Conservation (phyloP, 345 rosid species). For the Bruguiera parviflora region DNA sequence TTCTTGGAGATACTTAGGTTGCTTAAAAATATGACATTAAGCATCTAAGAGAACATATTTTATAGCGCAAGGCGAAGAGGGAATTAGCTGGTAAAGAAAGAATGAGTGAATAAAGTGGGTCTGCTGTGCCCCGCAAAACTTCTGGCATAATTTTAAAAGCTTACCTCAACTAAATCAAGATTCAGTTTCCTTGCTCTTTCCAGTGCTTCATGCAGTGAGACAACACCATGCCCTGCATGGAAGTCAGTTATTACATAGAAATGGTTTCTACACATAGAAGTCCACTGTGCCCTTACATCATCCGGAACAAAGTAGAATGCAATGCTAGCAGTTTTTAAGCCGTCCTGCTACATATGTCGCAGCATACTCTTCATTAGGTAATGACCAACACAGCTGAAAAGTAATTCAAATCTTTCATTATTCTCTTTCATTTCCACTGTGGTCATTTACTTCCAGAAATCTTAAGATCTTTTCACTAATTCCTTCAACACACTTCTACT, state of each 20-base stretch:
- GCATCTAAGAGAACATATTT: neutral
- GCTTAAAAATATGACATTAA: neutral
- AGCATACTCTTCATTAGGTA: neutral
- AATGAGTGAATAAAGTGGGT: too few species aligned
- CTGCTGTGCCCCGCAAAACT: neutral
- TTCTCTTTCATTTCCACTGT: neutral
- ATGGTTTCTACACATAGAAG: neutral
- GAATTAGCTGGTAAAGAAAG: neutral
- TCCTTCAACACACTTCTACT: neutral
- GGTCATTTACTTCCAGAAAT: neutral
- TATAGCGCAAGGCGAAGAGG: neutral
- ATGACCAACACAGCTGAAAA: neutral
- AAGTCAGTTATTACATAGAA: neutral
- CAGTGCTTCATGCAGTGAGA: conserved; percentile 45
- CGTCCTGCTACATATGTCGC: neutral
- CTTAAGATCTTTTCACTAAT: too few species aligned
- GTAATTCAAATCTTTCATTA: neutral
- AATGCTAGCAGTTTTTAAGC: neutral
- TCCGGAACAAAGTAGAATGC: neutral
- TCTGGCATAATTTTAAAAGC: neutral
- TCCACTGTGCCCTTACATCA: neutral
- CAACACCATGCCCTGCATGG: conserved; percentile 41
- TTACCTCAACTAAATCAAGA: conserved; percentile 65
- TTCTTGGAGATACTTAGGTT: neutral
- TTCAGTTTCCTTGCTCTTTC: conserved; percentile 36